These are phyloP conservation scores for Fraxinus nigra DNA, from an alignment of 305 asterid genomes.

Conservation along the genomic window DNA sequence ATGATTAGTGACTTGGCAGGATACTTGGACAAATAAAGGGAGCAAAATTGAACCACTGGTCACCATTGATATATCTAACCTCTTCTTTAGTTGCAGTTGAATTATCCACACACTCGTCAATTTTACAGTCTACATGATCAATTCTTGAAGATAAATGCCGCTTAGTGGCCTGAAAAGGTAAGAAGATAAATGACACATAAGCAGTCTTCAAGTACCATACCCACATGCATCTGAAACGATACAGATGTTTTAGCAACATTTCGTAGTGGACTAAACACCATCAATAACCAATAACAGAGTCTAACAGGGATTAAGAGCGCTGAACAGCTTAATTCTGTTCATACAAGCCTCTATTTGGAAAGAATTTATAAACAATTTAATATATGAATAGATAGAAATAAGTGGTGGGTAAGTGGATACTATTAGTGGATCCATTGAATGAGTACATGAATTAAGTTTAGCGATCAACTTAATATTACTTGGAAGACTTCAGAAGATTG, in stretches of 20 bases:
- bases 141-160: slow-evolving; percentile 70
- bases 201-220: slow-evolving; percentile 6
- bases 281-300: neutral
- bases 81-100: slow-evolving; percentile 61
- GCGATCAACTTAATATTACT: neutral
- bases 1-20: slow-evolving; percentile 19
- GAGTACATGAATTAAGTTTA: neutral
- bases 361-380: no score
- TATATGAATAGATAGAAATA: neutral
- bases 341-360: neutral
- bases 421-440: neutral
- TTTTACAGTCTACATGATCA: slow-evolving; percentile 67
- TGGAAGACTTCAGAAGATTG: neutral
- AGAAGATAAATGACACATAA: slow-evolving; percentile 9
- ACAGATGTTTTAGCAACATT: neutral
- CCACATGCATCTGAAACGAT: neutral
- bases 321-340: neutral
- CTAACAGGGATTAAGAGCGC: neutral
- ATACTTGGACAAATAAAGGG: slow-evolving; percentile 14
- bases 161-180: slow-evolving; percentile 59
- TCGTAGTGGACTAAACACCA: neutral
- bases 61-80: slow-evolving; percentile 41
- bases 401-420: neutral
- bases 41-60: neutral
- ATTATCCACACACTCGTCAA: slow-evolving; percentile 67